Evolutionary conservation across 2,329 filamentous ascomycete genomes (phyloP), one percentile per base, ranked within the genome.

Genomic region (Hypoxylon sp.): DNA sequence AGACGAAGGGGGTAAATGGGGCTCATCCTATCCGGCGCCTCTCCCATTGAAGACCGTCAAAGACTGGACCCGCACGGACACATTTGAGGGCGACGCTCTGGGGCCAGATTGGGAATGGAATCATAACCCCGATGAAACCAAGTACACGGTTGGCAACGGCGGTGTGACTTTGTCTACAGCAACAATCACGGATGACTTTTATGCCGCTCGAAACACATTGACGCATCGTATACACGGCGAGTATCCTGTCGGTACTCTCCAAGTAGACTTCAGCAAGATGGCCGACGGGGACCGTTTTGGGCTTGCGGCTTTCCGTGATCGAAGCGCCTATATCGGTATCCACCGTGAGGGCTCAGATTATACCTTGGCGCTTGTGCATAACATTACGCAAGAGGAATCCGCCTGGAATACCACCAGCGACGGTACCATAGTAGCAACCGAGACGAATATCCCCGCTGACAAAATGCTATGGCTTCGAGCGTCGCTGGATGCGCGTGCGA

Each of bases 41-140:
- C 57, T 73, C 0, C 51, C 63, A 2, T 58, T 63, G 9, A 65
- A 66, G 49, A 60, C 63, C 2, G 51, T 69, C 2, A 30, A 52
- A 4, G 54, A 59, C n/a, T 53, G 67, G 25, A 67, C 69, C 0
- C 73, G 78, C 11, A 74, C 71, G 0, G 79, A 84, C 51, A 64
- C 51, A 0, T 84, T 84, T 55, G 37, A 55, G 0, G 77, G 75
- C 0, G 60, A 67, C 0, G 55, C 66, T 0, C 69, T 84, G 1
- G 64, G 69, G 5, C 70, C 72, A 0, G 68, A 75, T 2, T 85
- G 79, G 78, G 81, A 85, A 63, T 85, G 81, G 81, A 86, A 85
- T 60, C 82, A 84, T 57, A 84, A 84, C 63, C 82, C 82, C 0
- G 79, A 84, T 46, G 71, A 66, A 1, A 68, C 64, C 7, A 76